These are phyloP conservation scores for Garcia nutans DNA, from an alignment of 345 rosid species.

Conservation along the genomic window DNA sequence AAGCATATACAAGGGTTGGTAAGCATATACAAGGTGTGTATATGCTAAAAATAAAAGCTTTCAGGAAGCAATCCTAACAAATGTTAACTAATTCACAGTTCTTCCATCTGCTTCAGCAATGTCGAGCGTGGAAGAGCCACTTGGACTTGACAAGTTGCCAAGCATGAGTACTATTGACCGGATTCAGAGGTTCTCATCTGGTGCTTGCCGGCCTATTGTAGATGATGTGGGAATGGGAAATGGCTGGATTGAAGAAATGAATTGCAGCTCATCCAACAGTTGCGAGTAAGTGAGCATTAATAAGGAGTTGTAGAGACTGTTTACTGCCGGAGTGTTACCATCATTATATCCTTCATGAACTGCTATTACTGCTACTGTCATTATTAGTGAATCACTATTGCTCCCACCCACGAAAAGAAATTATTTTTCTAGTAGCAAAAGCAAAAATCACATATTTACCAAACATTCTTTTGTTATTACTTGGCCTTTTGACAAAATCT, in stretches of 20 bases:
- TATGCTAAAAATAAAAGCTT: constrained; percentile 18
- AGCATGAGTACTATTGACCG: constrained; percentile 82
- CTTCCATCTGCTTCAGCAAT: constrained; percentile 39
- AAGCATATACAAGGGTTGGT: not conserved
- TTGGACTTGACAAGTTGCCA: constrained; percentile 82
- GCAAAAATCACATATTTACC: not conserved
- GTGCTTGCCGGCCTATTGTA: constrained; percentile 68
- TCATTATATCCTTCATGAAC: not conserved
- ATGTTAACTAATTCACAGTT: constrained; percentile 39
- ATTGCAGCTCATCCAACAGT: constrained; percentile 75
- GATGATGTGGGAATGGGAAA: constrained; percentile 76
- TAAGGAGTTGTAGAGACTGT: not conserved
- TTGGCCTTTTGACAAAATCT: not conserved
- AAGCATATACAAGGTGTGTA: not conserved
- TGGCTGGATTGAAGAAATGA: constrained; percentile 81
- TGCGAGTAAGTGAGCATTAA: constrained; percentile 48
- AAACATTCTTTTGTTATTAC: not conserved
- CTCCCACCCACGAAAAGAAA: not conserved
- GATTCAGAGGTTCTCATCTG: constrained; percentile 83
- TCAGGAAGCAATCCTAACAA: constrained; percentile 15
- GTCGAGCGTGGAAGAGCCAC: constrained; percentile 97
- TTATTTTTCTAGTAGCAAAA: not conserved
- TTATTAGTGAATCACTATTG: not conserved
- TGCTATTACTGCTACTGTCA: not conserved
- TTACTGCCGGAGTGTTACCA: not conserved